A percentile compares a stretch with the other conserved stretches of the same genome.
phyloP scores from a whole-genome alignment of 441 rosid genomes.

The Gossypium trilobum region DNA sequence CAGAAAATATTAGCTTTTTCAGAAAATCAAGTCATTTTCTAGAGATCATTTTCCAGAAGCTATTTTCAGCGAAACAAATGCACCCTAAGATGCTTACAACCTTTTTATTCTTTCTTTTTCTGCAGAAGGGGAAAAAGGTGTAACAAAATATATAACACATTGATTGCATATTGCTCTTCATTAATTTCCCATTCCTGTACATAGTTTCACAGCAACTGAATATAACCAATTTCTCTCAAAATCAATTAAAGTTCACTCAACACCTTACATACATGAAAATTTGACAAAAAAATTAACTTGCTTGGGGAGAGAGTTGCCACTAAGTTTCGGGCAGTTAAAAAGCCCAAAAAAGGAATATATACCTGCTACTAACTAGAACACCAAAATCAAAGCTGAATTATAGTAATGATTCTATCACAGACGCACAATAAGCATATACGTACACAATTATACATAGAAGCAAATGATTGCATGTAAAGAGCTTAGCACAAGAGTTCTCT shows the following conservation, averaged over 20 bases:
- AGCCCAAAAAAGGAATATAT: conserved; percentile 8
- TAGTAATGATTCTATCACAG: neutral
- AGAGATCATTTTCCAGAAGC: too few species aligned
- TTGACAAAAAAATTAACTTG: neutral
- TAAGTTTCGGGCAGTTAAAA: neutral
- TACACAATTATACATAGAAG: neutral
- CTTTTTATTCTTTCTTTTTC: neutral
- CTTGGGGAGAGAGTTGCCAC: neutral
- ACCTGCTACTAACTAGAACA: neutral
- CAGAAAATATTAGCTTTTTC: too few species aligned
- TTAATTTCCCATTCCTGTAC: neutral
- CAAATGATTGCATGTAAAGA: neutral
- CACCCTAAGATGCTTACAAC: neutral
- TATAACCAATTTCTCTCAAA: neutral
- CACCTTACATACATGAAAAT: neutral
- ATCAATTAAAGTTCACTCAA: neutral
- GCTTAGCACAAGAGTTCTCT: conserved; percentile 10
- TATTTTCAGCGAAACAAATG: too few species aligned
- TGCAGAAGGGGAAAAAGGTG: neutral
- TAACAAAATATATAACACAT: neutral
- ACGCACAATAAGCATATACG: neutral
- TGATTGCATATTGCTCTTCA: neutral
- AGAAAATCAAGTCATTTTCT: too few species aligned
- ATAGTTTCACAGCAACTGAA: neutral
- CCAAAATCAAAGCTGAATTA: neutral